Base-by-base conservation (phyloP, 345 rosid species). In the Raphanus sativus region DNA sequence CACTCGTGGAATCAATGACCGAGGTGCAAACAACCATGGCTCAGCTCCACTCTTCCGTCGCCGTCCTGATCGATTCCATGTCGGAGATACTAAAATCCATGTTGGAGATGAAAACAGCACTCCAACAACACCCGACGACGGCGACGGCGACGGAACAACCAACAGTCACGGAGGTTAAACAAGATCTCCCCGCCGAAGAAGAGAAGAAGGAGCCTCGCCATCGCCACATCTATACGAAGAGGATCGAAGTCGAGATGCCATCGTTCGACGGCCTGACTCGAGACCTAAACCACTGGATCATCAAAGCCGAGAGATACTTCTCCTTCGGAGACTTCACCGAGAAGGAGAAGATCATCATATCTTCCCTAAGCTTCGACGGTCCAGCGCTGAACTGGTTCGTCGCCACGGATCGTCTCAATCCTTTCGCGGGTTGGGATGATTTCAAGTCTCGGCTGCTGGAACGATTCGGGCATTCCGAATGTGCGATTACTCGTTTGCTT, bases 181-280 rank as follows among this genome's bases (percentile, higher is more conserved):
- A 69, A 1, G 9, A 69, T 24, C 34, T 17, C 32, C 7, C 42
- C 16, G 5, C 25, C 64, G 21, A 56, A 6, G 8, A 54, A n/a
- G 7, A 28, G 68, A 6, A 58, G n/a, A 5, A 54, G 30, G 7
- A 28, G 68, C 3, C 74, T 70, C 65, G 42, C 28, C n/a, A 13
- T 70, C 65, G 42, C 28, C n/a, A 13, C 71, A n/a, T 34, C 16
- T 1, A 24, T 1, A 0, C 60, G 12, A 77, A 45, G 72, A 77
- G 52, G 29, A 24, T 50, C 32, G 21, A 65, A 71, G 9, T 71
- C 55, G 81, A 77, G 76, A 77, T 77, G 68, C 81, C 81, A 59
- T 30, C 60, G 7, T 77, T 77, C 68, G 42, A 65, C 7, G 81
- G 81, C 26, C 16, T 4, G 3, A 38, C 3, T 1, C 29, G 15